A percentile compares a stretch with the other conserved stretches of the same genome.
Conservation (phyloP, 2,329 filamentous ascomycete species). For the Graphiopsis chlorocephala region DNA sequence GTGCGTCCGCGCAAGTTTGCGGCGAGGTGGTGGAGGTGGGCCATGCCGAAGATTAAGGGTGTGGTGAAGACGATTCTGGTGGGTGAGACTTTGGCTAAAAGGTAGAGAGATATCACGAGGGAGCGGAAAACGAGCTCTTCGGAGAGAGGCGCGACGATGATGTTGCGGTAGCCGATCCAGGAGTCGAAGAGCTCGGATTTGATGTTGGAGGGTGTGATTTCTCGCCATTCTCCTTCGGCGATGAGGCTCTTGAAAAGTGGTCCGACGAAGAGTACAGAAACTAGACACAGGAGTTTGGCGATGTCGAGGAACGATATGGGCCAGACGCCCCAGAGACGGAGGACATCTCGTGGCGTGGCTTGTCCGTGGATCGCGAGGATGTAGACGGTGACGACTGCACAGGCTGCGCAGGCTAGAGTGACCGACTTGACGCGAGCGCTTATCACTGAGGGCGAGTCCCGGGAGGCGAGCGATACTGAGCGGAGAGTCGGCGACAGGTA, state of each 20-base stretch:
- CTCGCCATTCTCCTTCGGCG: slow-evolving; percentile 66
- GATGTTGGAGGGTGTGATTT: slow-evolving; percentile 50
- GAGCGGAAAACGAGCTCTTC: slow-evolving; percentile 95
- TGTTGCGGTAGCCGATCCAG: slow-evolving; percentile 83
- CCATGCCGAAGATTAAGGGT: slow-evolving; percentile 86
- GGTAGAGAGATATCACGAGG: slow-evolving; percentile 76
- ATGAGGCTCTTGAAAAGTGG: slow-evolving; percentile 78
- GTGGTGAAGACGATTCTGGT: slow-evolving; percentile 71
- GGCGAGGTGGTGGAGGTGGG: slow-evolving; percentile 93
- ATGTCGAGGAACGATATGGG: slow-evolving; percentile 65
- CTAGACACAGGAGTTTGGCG: slow-evolving; percentile 63
- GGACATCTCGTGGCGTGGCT: slow-evolving; percentile 51
- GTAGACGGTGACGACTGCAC: slow-evolving; percentile 64
- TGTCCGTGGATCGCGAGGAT: slow-evolving; percentile 59
- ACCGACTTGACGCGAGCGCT: slow-evolving; percentile 80
- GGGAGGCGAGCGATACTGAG: slow-evolving; percentile 72
- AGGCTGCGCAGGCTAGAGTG: slow-evolving; percentile 68
- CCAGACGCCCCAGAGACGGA: slow-evolving; percentile 78
- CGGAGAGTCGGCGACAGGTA: slow-evolving; percentile 79
- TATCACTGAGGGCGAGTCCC: slow-evolving; percentile 88
- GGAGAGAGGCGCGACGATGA: slow-evolving; percentile 78
- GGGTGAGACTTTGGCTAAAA: slow-evolving; percentile 61
- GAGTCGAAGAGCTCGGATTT: slow-evolving; percentile 62
- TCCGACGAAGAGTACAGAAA: slow-evolving; percentile 74
- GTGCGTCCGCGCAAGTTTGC: slow-evolving; percentile 79